Evolutionary conservation across 768 basidiomycete genomes (phyloP).

Genomic region (Suillus lakei): DNA sequence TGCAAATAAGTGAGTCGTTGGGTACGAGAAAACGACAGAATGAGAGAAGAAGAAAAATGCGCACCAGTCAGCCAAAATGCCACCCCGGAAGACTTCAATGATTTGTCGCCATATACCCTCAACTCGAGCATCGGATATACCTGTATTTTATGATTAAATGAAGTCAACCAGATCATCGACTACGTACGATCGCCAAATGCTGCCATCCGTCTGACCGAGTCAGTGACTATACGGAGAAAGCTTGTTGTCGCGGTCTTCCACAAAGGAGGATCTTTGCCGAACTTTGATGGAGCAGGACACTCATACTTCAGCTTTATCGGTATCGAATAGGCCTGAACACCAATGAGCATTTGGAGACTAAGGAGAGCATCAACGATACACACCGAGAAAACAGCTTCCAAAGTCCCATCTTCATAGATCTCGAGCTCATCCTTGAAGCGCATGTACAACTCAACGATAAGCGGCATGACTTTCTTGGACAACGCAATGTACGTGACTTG

Average conservation of each 20-base stretch:
- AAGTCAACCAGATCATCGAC: not conserved
- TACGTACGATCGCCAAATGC: slow-evolving; percentile 52
- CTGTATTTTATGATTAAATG: slow-evolving; percentile 34
- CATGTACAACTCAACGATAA: slow-evolving; percentile 77
- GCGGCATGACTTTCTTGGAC: slow-evolving; percentile 87
- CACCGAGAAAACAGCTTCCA: slow-evolving; percentile 84
- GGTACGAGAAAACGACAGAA: not conserved
- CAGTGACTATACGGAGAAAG: slow-evolving; percentile 76
- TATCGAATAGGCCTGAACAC: slow-evolving; percentile 76
- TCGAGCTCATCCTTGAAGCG: slow-evolving; percentile 40
- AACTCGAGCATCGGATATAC: slow-evolving; percentile 62
- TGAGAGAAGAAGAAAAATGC: slow-evolving; percentile 25
- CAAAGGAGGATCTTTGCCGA: slow-evolving; percentile 83
- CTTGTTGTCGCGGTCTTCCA: slow-evolving; percentile 95
- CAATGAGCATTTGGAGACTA: not conserved
- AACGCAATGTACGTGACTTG: slow-evolving; percentile 89
- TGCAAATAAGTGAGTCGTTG: slow-evolving; percentile 24
- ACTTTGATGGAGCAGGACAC: slow-evolving; percentile 87
- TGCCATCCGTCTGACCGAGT: slow-evolving; percentile 59
- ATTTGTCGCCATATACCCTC: slow-evolving; percentile 88
- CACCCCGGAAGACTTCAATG: slow-evolving; percentile 81
- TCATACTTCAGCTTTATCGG: slow-evolving; percentile 96
- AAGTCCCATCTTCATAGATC: slow-evolving; percentile 66
- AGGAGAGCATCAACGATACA: slow-evolving; percentile 25
- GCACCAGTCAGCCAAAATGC: slow-evolving; percentile 85